These are phyloP conservation scores for Hyphopichia fennica DNA, from an alignment of 1,139 yeast genomes.

Conservation along the genomic window DNA sequence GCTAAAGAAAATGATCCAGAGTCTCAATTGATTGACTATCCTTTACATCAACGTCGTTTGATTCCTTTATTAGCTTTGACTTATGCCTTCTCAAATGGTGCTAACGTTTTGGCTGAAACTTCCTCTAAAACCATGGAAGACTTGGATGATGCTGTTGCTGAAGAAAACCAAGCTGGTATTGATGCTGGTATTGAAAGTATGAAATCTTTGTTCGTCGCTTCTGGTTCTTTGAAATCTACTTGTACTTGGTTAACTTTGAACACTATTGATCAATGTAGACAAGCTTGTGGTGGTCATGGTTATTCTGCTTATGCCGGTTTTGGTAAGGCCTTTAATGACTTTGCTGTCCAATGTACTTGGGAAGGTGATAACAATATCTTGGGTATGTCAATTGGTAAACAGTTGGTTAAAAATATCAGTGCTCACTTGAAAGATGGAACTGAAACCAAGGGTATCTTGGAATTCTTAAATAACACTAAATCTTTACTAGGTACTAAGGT, in stretches of 20 bases:
- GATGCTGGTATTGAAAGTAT: slow-evolving; percentile 57
- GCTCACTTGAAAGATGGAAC: slow-evolving; percentile 30
- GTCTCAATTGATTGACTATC: slow-evolving; percentile 73
- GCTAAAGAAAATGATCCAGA: slow-evolving; percentile 39
- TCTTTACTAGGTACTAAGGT: slow-evolving; percentile 27
- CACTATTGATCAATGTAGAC: slow-evolving; percentile 85
- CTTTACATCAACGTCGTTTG: slow-evolving; percentile 83
- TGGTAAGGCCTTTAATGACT: slow-evolving; percentile 85
- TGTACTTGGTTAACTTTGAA: slow-evolving; percentile 84
- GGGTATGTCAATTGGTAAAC: slow-evolving; percentile 81
- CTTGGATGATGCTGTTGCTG: slow-evolving; percentile 54
- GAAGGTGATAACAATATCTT: slow-evolving; percentile 93
- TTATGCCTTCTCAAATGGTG: slow-evolving; percentile 75
- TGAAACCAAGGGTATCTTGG: slow-evolving; percentile 41
- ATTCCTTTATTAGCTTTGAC: slow-evolving; percentile 77
- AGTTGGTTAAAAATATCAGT: slow-evolving; percentile 58
- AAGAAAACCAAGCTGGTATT: slow-evolving; percentile 42
- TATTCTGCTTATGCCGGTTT: slow-evolving; percentile 88
- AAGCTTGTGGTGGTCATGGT: slow-evolving; percentile 98
- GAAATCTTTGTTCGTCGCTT: slow-evolving; percentile 78
- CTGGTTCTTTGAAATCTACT: slow-evolving; percentile 88
- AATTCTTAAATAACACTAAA: slow-evolving; percentile 41
- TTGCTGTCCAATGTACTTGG: slow-evolving; percentile 98
- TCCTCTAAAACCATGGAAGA: slow-evolving; percentile 52
- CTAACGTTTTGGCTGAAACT: slow-evolving; percentile 61